Percentiles rank a stretch among this genome's conserved stretches.
phyloP scores from a whole-genome alignment of 176 grass and related monocot genomes.

The Chrysopogon serrulatus region DNA sequence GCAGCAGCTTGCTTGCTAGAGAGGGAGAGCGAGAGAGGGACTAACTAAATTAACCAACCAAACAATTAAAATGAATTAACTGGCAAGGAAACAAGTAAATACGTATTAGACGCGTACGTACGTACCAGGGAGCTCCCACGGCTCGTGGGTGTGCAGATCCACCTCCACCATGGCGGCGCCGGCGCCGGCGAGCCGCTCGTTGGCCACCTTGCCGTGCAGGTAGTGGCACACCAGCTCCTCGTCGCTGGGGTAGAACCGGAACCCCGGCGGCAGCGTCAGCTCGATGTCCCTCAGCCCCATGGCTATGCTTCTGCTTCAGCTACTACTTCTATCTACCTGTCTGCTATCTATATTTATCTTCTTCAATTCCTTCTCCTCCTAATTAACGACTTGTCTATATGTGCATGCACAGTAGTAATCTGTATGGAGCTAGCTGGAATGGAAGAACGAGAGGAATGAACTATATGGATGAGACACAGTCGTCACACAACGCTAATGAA shows the following conservation, averaged over 20 bases:
- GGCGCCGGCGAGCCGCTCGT: conserved; percentile 24
- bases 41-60: conserved; percentile 1
- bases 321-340: not conserved
- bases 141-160: conserved; percentile 69
- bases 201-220: conserved; percentile 60
- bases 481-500: no score
- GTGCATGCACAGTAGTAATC: not conserved
- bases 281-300: conserved; percentile 75
- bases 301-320: not conserved
- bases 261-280: conserved; percentile 66
- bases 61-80: not conserved
- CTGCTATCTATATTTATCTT: not conserved
- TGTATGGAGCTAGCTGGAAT: not conserved
- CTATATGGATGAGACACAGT: not conserved
- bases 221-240: conserved; percentile 80
- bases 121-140: conserved; percentile 76
- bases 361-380: not conserved
- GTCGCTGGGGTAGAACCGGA: conserved; percentile 69
- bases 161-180: conserved; percentile 53
- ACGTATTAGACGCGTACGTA: no score
- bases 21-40: conserved; percentile 9
- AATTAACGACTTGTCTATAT: not conserved
- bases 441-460: not conserved
- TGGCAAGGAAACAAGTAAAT: not conserved
- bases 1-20: not conserved